Base-by-base conservation (phyloP, 768 basidiomycete genomes). In the Rhizopogon roseolus region DNA sequence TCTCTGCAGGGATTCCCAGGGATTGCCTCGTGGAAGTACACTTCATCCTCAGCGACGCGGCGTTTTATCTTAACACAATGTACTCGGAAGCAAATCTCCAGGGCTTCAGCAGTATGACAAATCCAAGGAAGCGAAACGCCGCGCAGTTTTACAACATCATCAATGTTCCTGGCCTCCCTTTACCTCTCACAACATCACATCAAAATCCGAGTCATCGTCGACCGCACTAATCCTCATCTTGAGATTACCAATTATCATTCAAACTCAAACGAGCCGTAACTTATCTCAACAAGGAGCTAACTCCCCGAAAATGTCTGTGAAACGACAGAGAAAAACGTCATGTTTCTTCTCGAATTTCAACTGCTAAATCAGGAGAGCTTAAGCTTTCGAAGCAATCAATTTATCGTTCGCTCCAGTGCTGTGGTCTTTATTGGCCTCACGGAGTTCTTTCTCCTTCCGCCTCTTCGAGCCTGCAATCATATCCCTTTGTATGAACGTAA, bases 381-480 rank as follows among this genome's bases (percentile, higher is more conserved):
- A 17, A 7, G n/a, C 3, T 3, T 17, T 17, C 32, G 34, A 34
- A 9, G 29, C 19, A 34, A 14, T 17, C 19, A 5, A 46, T 48
- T 2, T 36, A 25, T 48, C 46, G 13, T 16, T 8, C 16, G 10
- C 34, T n/a, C 19, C 19, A 11, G 16, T 32, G 14, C 13, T 19
- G 32, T 19, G 14, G 19, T 36, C 17, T 48, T 32, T 34, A 48
- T 36, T 14, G 36, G 46, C 32, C 19, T 25, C 36, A 16, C 46
- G 46, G 9, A 48, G 16, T 6, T 55, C 61, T 54, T 76, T 79
- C 41, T 63, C 73, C 69, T 81, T 81, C 57, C 87, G 76, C 44
- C 86, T 73, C 68, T 88, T 88, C 37, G 87, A 88, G 10, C 79
- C 87, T 44, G 79, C 75, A 52, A 90, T 80, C 86, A 92, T 92